Conservation (phyloP, 768 basidiomycete species). For the Chlorophyllum brunneum region DNA sequence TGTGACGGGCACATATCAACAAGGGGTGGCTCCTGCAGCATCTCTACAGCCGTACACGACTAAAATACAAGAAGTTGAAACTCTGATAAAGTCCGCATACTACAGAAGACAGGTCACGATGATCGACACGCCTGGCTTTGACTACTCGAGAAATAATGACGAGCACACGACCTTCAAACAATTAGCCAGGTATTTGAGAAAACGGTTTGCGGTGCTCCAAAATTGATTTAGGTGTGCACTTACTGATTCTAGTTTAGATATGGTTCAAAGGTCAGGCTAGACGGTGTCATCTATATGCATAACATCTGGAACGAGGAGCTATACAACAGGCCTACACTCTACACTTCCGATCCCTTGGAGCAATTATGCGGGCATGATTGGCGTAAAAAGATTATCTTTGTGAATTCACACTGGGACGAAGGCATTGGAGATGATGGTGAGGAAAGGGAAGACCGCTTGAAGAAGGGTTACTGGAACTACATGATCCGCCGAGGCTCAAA, state of each 20-base stretch:
- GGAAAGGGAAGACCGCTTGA: neutral
- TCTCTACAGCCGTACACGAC: neutral
- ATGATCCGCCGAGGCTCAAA: neutral
- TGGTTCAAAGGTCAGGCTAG: neutral
- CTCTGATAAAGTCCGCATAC: no score
- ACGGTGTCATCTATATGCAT: constrained; percentile 10
- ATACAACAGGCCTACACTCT: neutral
- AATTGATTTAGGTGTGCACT: neutral
- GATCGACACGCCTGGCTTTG: constrained; percentile 7
- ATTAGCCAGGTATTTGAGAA: neutral
- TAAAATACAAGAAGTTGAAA: neutral
- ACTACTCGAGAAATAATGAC: neutral
- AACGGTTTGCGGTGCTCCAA: neutral
- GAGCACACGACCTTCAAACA: neutral
- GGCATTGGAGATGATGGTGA: neutral
- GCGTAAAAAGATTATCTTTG: neutral
- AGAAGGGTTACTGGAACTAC: neutral
- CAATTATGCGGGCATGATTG: neutral
- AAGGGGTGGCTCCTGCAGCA: neutral
- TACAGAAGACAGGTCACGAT: neutral
- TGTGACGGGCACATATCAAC: neutral
- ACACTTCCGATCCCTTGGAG: neutral
- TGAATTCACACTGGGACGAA: constrained; percentile 6
- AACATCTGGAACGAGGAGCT: constrained; percentile 10
- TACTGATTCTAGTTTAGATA: neutral